phyloP scores from a whole-genome alignment of 345 rosid genomes.

The Garcia nutans region DNA sequence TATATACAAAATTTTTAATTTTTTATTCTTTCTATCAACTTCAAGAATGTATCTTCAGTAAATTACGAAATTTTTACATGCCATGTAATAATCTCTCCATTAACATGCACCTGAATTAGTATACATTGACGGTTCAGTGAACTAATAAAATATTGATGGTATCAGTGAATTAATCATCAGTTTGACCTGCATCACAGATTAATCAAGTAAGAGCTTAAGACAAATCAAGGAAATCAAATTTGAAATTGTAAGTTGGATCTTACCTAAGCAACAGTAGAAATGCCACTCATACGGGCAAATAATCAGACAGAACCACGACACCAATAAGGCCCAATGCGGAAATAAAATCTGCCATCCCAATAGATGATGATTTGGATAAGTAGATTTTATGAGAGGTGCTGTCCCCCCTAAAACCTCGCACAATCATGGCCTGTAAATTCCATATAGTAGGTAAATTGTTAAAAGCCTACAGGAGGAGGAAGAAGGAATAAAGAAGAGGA shows the following conservation, averaged over 20 bases:
- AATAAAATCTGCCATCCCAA: conserved; percentile 53
- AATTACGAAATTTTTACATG: neutral
- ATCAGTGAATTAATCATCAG: neutral
- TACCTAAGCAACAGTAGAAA: conserved; percentile 2
- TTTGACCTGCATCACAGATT: neutral
- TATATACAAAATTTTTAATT: too few relatives aligned
- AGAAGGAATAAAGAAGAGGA: neutral
- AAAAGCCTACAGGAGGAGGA: neutral
- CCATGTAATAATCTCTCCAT: neutral
- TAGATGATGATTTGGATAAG: conserved; percentile 53
- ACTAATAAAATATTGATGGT: neutral
- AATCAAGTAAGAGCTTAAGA: neutral
- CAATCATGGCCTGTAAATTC: conserved; percentile 84
- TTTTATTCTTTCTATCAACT: too few relatives aligned
- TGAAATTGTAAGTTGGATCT: neutral
- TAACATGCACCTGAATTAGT: neutral
- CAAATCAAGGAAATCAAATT: neutral
- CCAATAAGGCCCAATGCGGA: conserved; percentile 62
- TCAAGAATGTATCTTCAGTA: neutral
- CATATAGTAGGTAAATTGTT: neutral
- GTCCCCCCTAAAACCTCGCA: conserved; percentile 89
- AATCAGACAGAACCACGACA: conserved; percentile 64
- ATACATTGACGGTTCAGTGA: neutral
- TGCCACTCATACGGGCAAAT: conserved; percentile 42
- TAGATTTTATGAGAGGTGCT: conserved; percentile 67